Percentiles rank a stretch among this genome's conserved stretches.
These are phyloP conservation scores for Aspergillus calidoustus DNA, from an alignment of 2,329 filamentous ascomycete genomes.

Conservation along the genomic window DNA sequence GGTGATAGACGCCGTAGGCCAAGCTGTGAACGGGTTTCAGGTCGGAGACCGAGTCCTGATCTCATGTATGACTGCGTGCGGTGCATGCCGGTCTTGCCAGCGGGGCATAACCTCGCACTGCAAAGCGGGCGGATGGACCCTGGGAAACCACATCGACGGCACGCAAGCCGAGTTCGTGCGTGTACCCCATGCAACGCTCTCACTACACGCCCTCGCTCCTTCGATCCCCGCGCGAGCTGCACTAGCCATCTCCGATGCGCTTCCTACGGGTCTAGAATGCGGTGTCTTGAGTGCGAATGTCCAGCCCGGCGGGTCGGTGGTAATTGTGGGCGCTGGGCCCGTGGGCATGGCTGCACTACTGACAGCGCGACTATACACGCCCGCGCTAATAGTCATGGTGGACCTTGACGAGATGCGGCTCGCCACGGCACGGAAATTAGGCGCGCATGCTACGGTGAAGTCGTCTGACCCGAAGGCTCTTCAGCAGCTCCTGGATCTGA, in stretches of 20 bases:
- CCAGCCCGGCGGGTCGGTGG: not conserved
- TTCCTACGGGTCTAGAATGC: constrained; percentile 62
- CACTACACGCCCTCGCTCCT: constrained; percentile 51
- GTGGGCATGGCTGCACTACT: constrained; percentile 9
- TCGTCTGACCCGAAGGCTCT: not conserved
- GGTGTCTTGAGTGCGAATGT: constrained; percentile 59
- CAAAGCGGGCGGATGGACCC: constrained; percentile 48
- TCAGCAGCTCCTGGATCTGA: not conserved
- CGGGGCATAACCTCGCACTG: constrained; percentile 41
- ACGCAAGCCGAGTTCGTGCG: constrained; percentile 63
- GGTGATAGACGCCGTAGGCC: not conserved
- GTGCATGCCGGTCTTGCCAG: not conserved
- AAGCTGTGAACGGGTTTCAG: not conserved
- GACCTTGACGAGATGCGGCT: not conserved
- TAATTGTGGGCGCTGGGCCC: constrained; percentile 14
- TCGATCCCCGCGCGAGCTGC: constrained; percentile 38
- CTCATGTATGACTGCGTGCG: not conserved
- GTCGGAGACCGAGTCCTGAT: not conserved
- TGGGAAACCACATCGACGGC: not conserved
- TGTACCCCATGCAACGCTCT: constrained; percentile 56
- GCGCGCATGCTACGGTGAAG: not conserved
- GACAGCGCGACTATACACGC: not conserved
- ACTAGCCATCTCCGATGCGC: constrained; percentile 60
- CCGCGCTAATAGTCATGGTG: not conserved
- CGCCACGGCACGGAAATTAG: not conserved